Conservation (phyloP, 2,329 filamentous ascomycete species). For the Pezicula neosporulosa region DNA sequence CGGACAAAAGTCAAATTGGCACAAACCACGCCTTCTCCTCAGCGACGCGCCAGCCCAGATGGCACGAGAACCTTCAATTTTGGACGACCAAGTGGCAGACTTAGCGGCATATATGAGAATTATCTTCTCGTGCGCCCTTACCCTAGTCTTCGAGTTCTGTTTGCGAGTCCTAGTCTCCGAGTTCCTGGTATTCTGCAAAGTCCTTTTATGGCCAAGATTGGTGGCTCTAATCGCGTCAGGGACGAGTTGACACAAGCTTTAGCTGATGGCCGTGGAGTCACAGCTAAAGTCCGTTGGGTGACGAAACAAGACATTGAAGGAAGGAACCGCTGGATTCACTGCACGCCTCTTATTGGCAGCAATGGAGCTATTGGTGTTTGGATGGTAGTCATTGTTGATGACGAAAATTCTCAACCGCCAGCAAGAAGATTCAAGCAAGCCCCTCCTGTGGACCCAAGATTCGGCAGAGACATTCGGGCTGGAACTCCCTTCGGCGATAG, state of each 20-base stretch:
- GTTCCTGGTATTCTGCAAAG: conserved; percentile 65
- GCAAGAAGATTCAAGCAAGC: conserved; percentile 19
- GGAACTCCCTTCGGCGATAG: neutral
- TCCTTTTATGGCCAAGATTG: conserved; percentile 50
- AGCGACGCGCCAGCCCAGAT: conserved; percentile 28
- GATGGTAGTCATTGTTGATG: conserved; percentile 74
- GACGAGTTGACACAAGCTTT: conserved; percentile 55
- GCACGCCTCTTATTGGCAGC: conserved; percentile 66
- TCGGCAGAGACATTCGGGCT: conserved; percentile 11
- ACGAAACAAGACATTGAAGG: conserved; percentile 46
- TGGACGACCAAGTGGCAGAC: conserved; percentile 24
- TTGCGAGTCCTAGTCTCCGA: conserved; percentile 64
- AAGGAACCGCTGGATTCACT: conserved; percentile 71
- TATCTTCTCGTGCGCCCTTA: conserved; percentile 65
- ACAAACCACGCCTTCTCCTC: conserved; percentile 38
- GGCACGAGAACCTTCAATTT: conserved; percentile 5
- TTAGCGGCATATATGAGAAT: conserved; percentile 46
- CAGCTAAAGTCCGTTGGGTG: conserved; percentile 72
- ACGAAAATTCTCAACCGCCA: conserved; percentile 37
- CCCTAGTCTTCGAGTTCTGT: conserved; percentile 63
- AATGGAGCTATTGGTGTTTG: conserved; percentile 70
- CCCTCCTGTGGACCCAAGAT: conserved; percentile 26
- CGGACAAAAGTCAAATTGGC: conserved; percentile 29
- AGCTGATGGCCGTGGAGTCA: conserved; percentile 65
- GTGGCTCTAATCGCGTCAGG: conserved; percentile 43